A percentile compares a stretch with the other conserved stretches of the same genome.
phyloP scores from a whole-genome alignment of 2,329 filamentous ascomycete genomes.

The Clonostachys solani region DNA sequence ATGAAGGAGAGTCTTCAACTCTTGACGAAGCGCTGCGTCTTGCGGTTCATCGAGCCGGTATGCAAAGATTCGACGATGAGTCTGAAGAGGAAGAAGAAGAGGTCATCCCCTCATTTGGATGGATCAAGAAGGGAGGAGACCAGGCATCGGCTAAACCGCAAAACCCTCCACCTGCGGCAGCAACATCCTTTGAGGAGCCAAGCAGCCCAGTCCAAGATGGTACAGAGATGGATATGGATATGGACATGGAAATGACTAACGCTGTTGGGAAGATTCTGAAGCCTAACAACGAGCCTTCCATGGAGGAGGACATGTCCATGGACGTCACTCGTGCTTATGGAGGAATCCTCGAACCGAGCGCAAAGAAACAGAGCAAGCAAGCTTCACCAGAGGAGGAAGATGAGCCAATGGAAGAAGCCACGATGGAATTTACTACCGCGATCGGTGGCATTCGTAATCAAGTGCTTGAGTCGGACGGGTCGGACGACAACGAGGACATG shows the following conservation, averaged over 20 bases:
- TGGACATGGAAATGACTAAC: constrained; percentile 38
- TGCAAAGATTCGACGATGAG: constrained; percentile 56
- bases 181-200: background rate
- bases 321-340: constrained; percentile 85
- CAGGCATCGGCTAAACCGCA: background rate
- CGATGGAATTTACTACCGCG: constrained; percentile 80
- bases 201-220: constrained; percentile 2
- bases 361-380: constrained; percentile 4
- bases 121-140: constrained; percentile 51
- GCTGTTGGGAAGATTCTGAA: constrained; percentile 50
- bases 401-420: constrained; percentile 33
- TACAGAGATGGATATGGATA: constrained; percentile 27
- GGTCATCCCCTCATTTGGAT: constrained; percentile 72
- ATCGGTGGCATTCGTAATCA: constrained; percentile 61
- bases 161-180: background rate
- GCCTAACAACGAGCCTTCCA: constrained; percentile 10
- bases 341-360: constrained; percentile 58
- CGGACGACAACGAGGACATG: constrained; percentile 60
- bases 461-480: constrained; percentile 23
- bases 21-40: constrained; percentile 75
- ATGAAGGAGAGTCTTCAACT: constrained; percentile 56
- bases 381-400: constrained; percentile 18
- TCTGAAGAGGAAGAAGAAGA: constrained; percentile 59
- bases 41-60: constrained; percentile 72
- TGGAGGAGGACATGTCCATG: constrained; percentile 79